Base-by-base conservation (phyloP, 257 asterid genomes). In the Apocynum venetum region DNA sequence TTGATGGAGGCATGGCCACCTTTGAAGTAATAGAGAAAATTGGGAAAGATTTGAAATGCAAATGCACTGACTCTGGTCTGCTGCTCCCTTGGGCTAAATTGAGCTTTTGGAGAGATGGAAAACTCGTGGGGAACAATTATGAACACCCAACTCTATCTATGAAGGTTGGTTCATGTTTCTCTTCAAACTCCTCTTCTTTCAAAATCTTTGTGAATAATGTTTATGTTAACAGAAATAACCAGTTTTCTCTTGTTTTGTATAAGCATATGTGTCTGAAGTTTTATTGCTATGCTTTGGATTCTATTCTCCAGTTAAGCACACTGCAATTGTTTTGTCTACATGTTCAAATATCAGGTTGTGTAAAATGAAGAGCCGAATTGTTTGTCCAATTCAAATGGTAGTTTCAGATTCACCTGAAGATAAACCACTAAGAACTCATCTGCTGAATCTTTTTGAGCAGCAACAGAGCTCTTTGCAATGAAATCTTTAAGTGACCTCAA, bases 1-100 rank as follows among this genome's bases (percentile, higher is more conserved):
- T 91, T 75, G 98, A 93, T 80, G 98, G 97, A 77, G 98, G 98
- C 83, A 93, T 93, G 96, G 92, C 93, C 10, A 91, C 91, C 5
- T 93, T 93, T 71, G 87, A 91, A 80, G 96, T 93, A 69, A 73
- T 86, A 0, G 93, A 91, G 53, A 93, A 84, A 79, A 80, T 88
- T n/a, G 98, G 96, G 64, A 84, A 86, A 36, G 94, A 88, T 82
- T 81, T 91, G 83, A 84, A 91, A 17, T 89, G 97, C 84, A 86
- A 88, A 87, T 93, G 98, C 85, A 88, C 89, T 0, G 97, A 90
- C 78, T 84, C 97, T 52, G 98, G 98, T 79, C 78, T 91, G 71
- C 86, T 93, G 74, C 87, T 91, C 81, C 96, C 98, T 3, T 91
- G 92, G 35, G 97, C 96, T 57, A 91, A 91, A 76, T 76, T 93